Conservation (phyloP, 2,329 filamentous ascomycete species). For the Talaromyces sp. region DNA sequence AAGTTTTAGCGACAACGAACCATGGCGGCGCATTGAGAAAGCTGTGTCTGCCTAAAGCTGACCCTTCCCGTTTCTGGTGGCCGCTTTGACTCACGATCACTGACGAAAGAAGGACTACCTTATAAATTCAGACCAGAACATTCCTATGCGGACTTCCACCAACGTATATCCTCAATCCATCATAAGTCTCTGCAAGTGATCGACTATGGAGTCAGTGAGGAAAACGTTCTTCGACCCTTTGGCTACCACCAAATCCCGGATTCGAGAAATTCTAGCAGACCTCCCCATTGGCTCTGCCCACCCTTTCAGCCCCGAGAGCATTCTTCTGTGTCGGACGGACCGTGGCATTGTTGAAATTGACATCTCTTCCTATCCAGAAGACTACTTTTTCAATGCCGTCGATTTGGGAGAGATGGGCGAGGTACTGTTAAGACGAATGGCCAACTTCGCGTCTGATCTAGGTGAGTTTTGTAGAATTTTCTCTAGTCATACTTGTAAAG, state of each 20-base stretch:
- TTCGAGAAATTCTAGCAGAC: conserved; percentile 3
- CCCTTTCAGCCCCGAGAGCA: conserved; percentile 10
- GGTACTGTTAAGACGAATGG: conserved; percentile 10
- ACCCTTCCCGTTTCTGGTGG: neutral
- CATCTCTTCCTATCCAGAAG: conserved; percentile 11
- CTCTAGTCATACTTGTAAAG: neutral
- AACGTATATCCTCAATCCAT: neutral
- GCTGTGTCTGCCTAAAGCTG: neutral
- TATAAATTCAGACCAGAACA: neutral
- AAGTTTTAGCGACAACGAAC: too few species aligned
- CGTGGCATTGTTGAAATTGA: conserved; percentile 11
- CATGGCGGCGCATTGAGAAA: neutral
- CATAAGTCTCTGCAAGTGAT: neutral
- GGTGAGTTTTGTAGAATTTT: neutral
- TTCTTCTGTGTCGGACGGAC: conserved; percentile 15
- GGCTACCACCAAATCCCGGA: conserved; percentile 12
- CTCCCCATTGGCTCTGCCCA: conserved; percentile 15
- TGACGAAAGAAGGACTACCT: neutral
- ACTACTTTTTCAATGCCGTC: conserved; percentile 16
- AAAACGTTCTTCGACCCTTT: conserved; percentile 14
- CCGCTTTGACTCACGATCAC: neutral
- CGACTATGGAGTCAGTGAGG: conserved; percentile 11
- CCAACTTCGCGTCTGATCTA: neutral
- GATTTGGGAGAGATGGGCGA: conserved; percentile 18
- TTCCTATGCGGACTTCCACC: neutral